phyloP scores from a whole-genome alignment of 2,329 filamentous ascomycete genomes.

The Colletotrichum spinosum region DNA sequence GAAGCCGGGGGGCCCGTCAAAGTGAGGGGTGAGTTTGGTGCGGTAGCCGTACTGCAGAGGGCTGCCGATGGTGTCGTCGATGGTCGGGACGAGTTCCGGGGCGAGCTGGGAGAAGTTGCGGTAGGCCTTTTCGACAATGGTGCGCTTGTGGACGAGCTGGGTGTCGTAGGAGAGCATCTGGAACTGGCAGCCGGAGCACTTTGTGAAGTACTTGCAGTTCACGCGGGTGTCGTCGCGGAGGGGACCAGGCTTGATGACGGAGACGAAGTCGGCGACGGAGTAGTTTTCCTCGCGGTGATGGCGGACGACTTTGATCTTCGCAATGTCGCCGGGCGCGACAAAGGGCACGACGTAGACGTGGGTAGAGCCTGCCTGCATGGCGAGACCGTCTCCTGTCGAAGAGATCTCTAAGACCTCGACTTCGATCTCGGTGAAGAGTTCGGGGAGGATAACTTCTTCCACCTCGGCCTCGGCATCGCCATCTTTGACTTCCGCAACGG shows the following conservation, averaged over 20 bases:
- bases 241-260: slow-evolving; percentile 78
- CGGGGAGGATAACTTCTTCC: slow-evolving; percentile 60
- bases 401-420: slow-evolving; percentile 86
- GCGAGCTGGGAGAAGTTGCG: slow-evolving; percentile 88
- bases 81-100: slow-evolving; percentile 77
- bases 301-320: slow-evolving; percentile 81
- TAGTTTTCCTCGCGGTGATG: slow-evolving; percentile 76
- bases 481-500: slow-evolving; percentile 43
- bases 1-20: slow-evolving; percentile 78
- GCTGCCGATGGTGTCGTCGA: slow-evolving; percentile 88
- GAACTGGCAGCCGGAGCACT: slow-evolving; percentile 94
- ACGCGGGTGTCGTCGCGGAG: slow-evolving; percentile 82
- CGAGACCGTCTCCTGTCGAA: slow-evolving; percentile 92
- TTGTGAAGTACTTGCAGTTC: slow-evolving; percentile 86
- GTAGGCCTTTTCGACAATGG: slow-evolving; percentile 91
- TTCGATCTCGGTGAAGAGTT: slow-evolving; percentile 80
- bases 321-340: slow-evolving; percentile 84
- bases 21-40: slow-evolving; percentile 97
- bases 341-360: slow-evolving; percentile 90
- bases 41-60: slow-evolving; percentile 93
- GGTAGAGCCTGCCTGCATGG: slow-evolving; percentile 71
- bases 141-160: slow-evolving; percentile 86
- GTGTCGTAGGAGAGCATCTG: slow-evolving; percentile 94
- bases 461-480: slow-evolving; percentile 39
- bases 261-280: slow-evolving; percentile 84